Evolutionary conservation across 192 early-diverging fungal genomes (phyloP).

Genomic region (Linderina pennispora): DNA sequence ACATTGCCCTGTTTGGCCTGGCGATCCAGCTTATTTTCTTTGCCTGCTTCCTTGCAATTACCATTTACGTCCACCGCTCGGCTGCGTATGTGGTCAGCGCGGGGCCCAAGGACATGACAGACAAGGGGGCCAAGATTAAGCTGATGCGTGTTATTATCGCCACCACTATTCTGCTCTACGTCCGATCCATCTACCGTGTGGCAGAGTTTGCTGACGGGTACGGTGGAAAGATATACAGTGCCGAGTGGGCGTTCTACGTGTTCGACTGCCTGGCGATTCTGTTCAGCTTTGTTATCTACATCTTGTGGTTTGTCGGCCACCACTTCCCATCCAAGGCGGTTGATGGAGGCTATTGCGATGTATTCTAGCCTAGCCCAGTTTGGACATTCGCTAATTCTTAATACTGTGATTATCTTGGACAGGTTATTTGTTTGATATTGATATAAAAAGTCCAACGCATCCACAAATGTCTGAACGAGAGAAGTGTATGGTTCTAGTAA

Average conservation of each 20-base stretch:
- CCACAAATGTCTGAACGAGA: too few species aligned
- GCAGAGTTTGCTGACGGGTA: constrained; percentile 36
- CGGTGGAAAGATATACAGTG: constrained; percentile 29
- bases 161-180: constrained; percentile 32
- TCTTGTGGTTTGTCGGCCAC: constrained; percentile 10
- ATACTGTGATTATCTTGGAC: too few species aligned
- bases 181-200: constrained; percentile 38
- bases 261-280: constrained; percentile 40
- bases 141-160: constrained; percentile 21
- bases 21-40: constrained; percentile 30
- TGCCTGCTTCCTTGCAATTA: constrained; percentile 18
- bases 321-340: constrained; percentile 6
- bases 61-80: constrained; percentile 4
- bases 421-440: too few species aligned
- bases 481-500: too few species aligned
- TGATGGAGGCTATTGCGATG: too few species aligned
- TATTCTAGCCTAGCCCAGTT: too few species aligned
- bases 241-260: constrained; percentile 42
- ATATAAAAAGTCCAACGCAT: too few species aligned
- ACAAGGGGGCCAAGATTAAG: constrained; percentile 9
- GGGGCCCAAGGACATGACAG: constrained; percentile 10
- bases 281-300: constrained; percentile 14
- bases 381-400: too few species aligned
- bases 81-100: constrained; percentile 9
- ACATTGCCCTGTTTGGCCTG: constrained; percentile 28